A percentile compares a stretch with the other conserved stretches of the same genome.
phyloP scores from a whole-genome alignment of 352 stramenopile genomes.

The Pythium brassicae region DNA sequence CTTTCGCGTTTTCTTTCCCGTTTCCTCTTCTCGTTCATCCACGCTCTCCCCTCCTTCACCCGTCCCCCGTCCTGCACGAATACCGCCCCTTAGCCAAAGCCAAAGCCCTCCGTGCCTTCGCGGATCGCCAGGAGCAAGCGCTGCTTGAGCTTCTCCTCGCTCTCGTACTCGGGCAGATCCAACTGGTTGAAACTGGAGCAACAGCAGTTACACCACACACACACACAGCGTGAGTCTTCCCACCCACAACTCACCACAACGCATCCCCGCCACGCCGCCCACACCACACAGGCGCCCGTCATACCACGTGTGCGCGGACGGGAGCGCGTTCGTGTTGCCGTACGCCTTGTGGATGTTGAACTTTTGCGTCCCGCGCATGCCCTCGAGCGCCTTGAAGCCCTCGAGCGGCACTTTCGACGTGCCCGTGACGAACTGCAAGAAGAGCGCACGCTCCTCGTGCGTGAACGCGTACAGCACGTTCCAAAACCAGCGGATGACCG shows the following conservation, averaged over 20 bases:
- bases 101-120: conserved; percentile 97
- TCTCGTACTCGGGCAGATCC: conserved; percentile 98
- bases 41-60: no score
- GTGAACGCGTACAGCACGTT: conserved; percentile 88
- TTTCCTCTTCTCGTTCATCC: no score
- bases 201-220: conserved; percentile 7
- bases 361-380: conserved; percentile 98
- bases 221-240: no score
- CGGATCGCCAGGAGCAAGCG: conserved; percentile 97
- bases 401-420: conserved; percentile 94
- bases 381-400: conserved; percentile 97
- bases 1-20: no score
- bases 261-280: conserved; percentile 19
- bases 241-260: no score
- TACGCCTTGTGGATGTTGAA: conserved; percentile 99
- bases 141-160: conserved; percentile 96
- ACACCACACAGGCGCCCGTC: no score
- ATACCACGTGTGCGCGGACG: conserved; percentile 97
- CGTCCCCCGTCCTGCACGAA: no score
- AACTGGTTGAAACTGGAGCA: conserved; percentile 96
- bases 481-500: conserved; percentile 94
- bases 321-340: conserved; percentile 81
- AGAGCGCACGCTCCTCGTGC: conserved; percentile 89
- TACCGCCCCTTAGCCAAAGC: conserved; percentile 90
- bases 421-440: conserved; percentile 93